phyloP scores from a whole-genome alignment of 2,329 filamentous ascomycete species.

The Furcasterigmium furcatum region DNA sequence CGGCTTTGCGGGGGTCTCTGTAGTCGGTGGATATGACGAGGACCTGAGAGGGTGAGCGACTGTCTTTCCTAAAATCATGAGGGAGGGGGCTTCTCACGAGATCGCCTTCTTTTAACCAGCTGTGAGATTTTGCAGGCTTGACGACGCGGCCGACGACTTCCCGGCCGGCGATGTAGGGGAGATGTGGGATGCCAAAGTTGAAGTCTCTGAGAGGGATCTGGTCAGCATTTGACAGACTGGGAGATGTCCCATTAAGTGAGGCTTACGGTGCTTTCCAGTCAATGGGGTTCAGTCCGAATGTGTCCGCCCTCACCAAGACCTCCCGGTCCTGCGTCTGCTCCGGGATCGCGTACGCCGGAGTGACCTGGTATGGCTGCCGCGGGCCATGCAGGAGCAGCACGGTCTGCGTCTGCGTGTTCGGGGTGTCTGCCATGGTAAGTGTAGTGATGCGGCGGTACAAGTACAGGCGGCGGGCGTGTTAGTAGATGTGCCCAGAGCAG shows the following conservation, averaged over 20 bases:
- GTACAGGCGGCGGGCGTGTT: not conserved
- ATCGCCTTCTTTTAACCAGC: conserved; percentile 52
- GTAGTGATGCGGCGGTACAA: too few relatives aligned
- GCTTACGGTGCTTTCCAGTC: conserved; percentile 71
- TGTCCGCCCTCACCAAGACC: conserved; percentile 59
- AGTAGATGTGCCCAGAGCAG: not conserved
- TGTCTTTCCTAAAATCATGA: not conserved
- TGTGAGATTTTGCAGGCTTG: conserved; percentile 22
- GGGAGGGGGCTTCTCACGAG: conserved; percentile 28
- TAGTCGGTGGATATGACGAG: conserved; percentile 74
- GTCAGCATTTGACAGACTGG: too few relatives aligned
- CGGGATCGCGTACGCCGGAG: conserved; percentile 41
- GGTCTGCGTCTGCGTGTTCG: conserved; percentile 29
- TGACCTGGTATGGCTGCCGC: conserved; percentile 45
- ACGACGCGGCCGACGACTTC: conserved; percentile 67
- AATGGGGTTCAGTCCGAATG: conserved; percentile 72
- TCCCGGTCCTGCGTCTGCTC: conserved; percentile 35
- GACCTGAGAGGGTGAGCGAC: conserved; percentile 26
- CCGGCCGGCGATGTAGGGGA: conserved; percentile 67
- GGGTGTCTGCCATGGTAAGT: conserved; percentile 5
- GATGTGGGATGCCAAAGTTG: conserved; percentile 64
- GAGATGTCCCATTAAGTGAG: too few relatives aligned
- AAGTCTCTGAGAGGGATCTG: conserved; percentile 49
- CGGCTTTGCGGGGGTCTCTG: conserved; percentile 67
- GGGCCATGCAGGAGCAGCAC: conserved; percentile 47